These are phyloP conservation scores for Zygoascus flipseniorum DNA, from an alignment of 805 yeast species.

Conservation along the genomic window DNA sequence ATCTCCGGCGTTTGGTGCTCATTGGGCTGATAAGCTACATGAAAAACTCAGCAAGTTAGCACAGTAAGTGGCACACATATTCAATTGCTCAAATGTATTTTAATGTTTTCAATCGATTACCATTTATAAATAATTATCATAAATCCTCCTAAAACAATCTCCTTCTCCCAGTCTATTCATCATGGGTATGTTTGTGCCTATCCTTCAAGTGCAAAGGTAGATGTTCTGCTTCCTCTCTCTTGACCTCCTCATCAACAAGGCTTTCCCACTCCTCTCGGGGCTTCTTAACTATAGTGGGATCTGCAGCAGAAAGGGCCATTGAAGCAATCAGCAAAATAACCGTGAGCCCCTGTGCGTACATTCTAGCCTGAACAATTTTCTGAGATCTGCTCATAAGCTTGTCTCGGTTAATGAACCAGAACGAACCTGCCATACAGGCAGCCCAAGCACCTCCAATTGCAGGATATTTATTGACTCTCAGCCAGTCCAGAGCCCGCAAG, in stretches of 20 bases:
- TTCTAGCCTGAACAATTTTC: constrained; percentile 80
- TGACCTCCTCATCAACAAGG: constrained; percentile 37
- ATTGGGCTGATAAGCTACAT: constrained; percentile 17
- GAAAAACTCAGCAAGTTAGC: neutral
- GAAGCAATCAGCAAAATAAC: constrained; percentile 64
- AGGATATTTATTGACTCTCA: constrained; percentile 49
- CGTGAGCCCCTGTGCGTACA: constrained; percentile 81
- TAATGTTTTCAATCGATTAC: too few relatives aligned
- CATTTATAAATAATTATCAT: neutral
- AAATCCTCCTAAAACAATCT: neutral
- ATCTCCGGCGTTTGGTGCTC: constrained; percentile 18
- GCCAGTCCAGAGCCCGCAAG: constrained; percentile 26
- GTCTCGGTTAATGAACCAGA: constrained; percentile 65
- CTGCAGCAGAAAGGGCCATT: constrained; percentile 39
- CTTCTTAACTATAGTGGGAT: constrained; percentile 42
- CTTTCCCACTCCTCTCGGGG: constrained; percentile 38
- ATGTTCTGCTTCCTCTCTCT: constrained; percentile 21
- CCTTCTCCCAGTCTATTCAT: neutral
- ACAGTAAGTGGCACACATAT: neutral
- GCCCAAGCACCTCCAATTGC: constrained; percentile 73
- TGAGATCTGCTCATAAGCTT: constrained; percentile 67
- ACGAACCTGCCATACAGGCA: constrained; percentile 70
- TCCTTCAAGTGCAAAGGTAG: constrained; percentile 11
- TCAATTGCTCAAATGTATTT: too few relatives aligned
- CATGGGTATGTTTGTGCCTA: neutral